Evolutionary conservation across 805 yeast species (phyloP), one percentile per base, ranked within the genome.

Genomic region (Sporopachydermia lactativora): DNA sequence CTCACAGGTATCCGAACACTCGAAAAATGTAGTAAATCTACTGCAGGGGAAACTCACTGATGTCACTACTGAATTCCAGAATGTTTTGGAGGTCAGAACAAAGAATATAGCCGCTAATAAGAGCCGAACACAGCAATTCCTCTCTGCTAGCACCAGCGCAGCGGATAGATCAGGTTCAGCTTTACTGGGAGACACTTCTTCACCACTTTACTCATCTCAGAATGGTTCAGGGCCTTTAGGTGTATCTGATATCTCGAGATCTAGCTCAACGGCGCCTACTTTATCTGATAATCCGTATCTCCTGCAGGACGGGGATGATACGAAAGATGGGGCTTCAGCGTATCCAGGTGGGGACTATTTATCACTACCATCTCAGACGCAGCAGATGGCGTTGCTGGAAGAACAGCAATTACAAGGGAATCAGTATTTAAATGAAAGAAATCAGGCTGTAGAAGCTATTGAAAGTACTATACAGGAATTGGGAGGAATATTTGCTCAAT

Each of bases 391-490:
- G 52, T 61, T 88, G 58, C 67, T 86, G 52, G 96, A 89, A 52
- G 95, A 88, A 58, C 94, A 85, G 50, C 76, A 75, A 47, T 62
- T 65, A 35, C 31, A 24, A 24, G 70, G 66, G 44, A 62, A 62
- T 43, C 68, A 68, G 42, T 92, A 92, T 54, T 63, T 88, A 42
- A 89, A 78, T 52, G 92, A 81, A 49, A 71, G 98, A 52, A 79
- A 77, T 51, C 59, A 77, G 37, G 98, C 98, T 0, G 96, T 92
- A 40, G 97, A 89, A 55, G 84, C 96, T 0, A 92, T 92, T 39
- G 98, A 92, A 57, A 72, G 85, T n/a, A 92, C 98, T 0, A 92
- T 92, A 45, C 89, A 89, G 53, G 97, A 92, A 59, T 95, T 92
- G 39, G 98, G 98, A 36, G 81, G 82, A 39, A 68, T 92, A 45